A percentile compares a stretch with the other conserved stretches of the same genome.
Conservation (phyloP, 2,329 filamentous ascomycete species). For the Orbilia quercus region DNA sequence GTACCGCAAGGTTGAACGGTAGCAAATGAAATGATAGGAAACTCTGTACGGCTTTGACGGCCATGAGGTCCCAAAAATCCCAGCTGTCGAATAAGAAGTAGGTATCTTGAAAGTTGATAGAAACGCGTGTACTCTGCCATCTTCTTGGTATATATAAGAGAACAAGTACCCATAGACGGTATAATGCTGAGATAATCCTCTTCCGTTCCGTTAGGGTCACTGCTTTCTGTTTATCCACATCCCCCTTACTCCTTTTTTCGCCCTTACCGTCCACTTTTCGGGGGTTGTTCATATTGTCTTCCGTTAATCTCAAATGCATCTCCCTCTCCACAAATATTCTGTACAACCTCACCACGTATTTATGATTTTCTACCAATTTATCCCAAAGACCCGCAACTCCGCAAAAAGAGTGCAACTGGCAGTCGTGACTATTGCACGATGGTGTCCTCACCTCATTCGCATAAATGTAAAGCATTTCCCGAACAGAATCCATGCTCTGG, state of each 20-base stretch:
- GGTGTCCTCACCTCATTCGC: background rate
- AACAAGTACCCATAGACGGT: constrained; percentile 12
- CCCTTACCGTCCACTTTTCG: background rate
- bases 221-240: background rate
- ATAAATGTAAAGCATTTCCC: background rate
- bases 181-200: constrained; percentile 20
- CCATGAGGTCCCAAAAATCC: constrained; percentile 21
- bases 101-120: background rate
- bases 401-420: background rate
- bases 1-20: background rate
- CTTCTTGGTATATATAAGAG: background rate
- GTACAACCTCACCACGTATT: background rate
- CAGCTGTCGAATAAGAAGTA: constrained; percentile 20
- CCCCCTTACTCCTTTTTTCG: background rate
- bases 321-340: constrained; percentile 5
- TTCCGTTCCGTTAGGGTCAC: background rate
- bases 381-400: background rate
- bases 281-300: background rate
- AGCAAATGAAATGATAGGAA: background rate
- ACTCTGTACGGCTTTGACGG: background rate
- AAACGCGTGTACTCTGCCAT: background rate
- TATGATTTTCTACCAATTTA: constrained; percentile 11
- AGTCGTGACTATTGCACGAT: background rate
- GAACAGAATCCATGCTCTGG: background rate
- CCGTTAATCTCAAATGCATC: constrained; percentile 1